Percentiles rank a stretch among this genome's conserved stretches.
Conservation (phyloP, 352 stramenopile species). For the Pythium monospermum region DNA sequence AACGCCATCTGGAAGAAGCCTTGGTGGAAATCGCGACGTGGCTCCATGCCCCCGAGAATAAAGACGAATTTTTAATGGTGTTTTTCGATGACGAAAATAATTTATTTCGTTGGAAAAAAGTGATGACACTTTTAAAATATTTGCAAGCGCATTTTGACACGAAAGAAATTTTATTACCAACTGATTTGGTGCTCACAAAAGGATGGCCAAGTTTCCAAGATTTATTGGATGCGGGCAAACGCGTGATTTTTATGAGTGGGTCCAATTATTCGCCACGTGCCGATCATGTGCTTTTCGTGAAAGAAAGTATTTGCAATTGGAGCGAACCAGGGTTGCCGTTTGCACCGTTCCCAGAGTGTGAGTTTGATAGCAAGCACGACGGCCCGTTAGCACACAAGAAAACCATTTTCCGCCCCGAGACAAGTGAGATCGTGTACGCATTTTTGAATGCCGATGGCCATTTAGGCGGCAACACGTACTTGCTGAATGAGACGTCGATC, state of each 20-base stretch:
- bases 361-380: conserved; percentile 35
- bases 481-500: conserved; percentile 64
- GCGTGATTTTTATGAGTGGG: conserved; percentile 74
- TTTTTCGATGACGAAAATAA: conserved; percentile 82
- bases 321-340: conserved; percentile 65
- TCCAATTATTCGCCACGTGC: conserved; percentile 58
- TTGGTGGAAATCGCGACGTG: conserved; percentile 50
- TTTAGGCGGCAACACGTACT: conserved; percentile 55
- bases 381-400: conserved; percentile 37
- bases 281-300: conserved; percentile 74
- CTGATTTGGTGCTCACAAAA: conserved; percentile 44
- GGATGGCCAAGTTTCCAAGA: conserved; percentile 62
- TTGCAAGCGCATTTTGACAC: conserved; percentile 55
- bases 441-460: conserved; percentile 78
- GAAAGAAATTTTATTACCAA: conserved; percentile 58
- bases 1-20: conserved; percentile 39
- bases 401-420: conserved; percentile 77
- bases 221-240: conserved; percentile 56
- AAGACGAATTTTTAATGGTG: conserved; percentile 70
- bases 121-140: conserved; percentile 54
- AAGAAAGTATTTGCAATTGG: conserved; percentile 73
- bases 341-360: conserved; percentile 51
- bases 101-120: conserved; percentile 78
- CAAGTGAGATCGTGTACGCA: conserved; percentile 80
- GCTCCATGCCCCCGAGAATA: conserved; percentile 49